These are phyloP conservation scores for Pseudohalonectria lignicola DNA, from an alignment of 2,329 filamentous ascomycete species.

Conservation along the genomic window DNA sequence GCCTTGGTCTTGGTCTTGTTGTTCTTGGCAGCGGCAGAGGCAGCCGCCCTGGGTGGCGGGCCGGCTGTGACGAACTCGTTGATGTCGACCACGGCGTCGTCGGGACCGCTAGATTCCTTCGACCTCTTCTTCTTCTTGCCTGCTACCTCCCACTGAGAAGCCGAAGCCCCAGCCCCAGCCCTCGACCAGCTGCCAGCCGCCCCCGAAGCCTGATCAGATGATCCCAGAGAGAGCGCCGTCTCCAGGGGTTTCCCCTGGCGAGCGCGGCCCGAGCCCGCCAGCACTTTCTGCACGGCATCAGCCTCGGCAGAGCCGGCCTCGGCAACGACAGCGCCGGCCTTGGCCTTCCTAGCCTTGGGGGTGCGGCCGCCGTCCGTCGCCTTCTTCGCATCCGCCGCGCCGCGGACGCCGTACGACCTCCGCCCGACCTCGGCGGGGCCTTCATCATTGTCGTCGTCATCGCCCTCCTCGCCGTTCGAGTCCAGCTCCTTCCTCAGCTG, in stretches of 20 bases:
- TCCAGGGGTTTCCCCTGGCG: slow-evolving; percentile 1
- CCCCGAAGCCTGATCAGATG: neutral
- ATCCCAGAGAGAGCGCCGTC: neutral
- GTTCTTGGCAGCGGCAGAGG: slow-evolving; percentile 17
- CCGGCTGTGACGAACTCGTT: slow-evolving; percentile 18
- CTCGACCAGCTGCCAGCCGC: slow-evolving; percentile 1
- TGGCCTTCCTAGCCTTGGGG: too few species aligned
- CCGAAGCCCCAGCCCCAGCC: neutral
- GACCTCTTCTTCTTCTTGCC: neutral
- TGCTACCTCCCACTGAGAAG: too few species aligned
- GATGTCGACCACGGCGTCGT: slow-evolving; percentile 7
- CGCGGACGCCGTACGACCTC: slow-evolving; percentile 49
- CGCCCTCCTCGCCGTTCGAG: slow-evolving; percentile 41
- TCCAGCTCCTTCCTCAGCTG: slow-evolving; percentile 64
- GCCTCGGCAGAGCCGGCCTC: too few species aligned
- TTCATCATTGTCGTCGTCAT: slow-evolving; percentile 33
- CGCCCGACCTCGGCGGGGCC: slow-evolving; percentile 56
- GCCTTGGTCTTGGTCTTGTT: slow-evolving; percentile 12
- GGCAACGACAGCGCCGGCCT: too few species aligned
- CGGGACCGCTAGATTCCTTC: slow-evolving; percentile 1
- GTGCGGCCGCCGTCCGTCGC: too few species aligned
- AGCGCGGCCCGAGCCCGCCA: too few species aligned
- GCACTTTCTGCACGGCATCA: too few species aligned
- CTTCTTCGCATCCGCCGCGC: too few species aligned
- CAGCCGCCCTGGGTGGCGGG: too few species aligned